These are phyloP conservation scores for Daldinia bambusicola DNA, from an alignment of 495 filamentous ascomycete species.

Conservation along the genomic window DNA sequence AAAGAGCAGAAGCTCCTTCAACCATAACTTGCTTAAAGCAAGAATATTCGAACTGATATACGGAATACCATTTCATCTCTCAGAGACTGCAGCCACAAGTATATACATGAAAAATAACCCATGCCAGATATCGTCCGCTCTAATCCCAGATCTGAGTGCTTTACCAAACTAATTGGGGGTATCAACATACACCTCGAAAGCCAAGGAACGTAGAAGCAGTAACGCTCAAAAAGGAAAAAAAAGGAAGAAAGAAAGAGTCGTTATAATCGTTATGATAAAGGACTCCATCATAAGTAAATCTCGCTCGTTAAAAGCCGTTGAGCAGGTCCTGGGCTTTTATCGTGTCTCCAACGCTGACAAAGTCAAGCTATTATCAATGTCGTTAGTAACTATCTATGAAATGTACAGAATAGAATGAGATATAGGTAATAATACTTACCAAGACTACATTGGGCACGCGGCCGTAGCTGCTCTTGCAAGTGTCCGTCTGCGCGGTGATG, in stretches of 20 bases:
- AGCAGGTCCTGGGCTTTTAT: conserved; percentile 42
- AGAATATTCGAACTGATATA: background rate
- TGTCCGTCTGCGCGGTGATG: conserved; percentile 70
- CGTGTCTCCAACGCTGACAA: conserved; percentile 38
- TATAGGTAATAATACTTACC: conserved; percentile 53
- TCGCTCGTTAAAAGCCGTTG: conserved; percentile 30
- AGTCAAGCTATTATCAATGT: conserved; percentile 40
- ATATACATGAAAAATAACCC: background rate
- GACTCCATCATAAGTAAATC: background rate
- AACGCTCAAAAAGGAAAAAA: background rate
- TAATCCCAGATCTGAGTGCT: background rate
- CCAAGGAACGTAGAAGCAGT: background rate
- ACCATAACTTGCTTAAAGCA: background rate
- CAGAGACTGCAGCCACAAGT: background rate
- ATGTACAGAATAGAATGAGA: too few relatives aligned
- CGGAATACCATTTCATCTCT: background rate
- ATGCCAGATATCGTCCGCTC: background rate
- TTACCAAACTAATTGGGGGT: background rate
- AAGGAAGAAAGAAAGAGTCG: background rate
- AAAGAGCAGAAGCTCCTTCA: too few relatives aligned
- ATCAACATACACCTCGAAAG: background rate
- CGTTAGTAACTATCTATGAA: conserved; percentile 19
- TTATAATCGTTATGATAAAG: conserved; percentile 24
- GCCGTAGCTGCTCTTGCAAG: conserved; percentile 70
- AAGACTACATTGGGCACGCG: conserved; percentile 82